phyloP scores from a whole-genome alignment of 208 protist species.

The Endotrypanum monterogeii region DNA sequence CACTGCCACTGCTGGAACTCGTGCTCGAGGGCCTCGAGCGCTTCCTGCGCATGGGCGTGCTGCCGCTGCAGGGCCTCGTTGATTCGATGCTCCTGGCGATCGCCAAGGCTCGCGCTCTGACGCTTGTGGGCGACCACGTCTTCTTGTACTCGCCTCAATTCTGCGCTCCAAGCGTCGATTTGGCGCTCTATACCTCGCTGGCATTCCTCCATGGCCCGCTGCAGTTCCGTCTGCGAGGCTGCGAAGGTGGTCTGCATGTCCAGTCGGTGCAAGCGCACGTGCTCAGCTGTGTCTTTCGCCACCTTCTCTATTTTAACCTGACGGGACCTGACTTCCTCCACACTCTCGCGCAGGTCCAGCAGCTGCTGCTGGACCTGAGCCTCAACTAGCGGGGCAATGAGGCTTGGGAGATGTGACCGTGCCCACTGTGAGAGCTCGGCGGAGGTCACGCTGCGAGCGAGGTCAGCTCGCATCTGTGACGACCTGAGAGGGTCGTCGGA shows the following conservation, averaged over 20 bases:
- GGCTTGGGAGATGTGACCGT: conserved; percentile 21
- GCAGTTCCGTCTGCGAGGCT: conserved; percentile 10
- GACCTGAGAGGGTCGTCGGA: not conserved
- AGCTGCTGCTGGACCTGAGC: conserved; percentile 37
- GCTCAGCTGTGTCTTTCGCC: conserved; percentile 26
- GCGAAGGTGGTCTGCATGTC: conserved; percentile 28
- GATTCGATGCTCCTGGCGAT: conserved; percentile 47
- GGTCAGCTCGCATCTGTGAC: conserved; percentile 7
- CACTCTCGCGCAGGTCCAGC: conserved; percentile 14
- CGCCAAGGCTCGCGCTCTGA: not conserved
- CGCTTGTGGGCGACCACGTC: conserved; percentile 36
- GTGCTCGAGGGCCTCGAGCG: conserved; percentile 38
- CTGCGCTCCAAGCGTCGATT: conserved; percentile 24
- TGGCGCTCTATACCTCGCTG: conserved; percentile 19
- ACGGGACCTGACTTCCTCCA: conserved; percentile 21
- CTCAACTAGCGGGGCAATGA: conserved; percentile 36
- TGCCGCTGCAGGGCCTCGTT: conserved; percentile 51
- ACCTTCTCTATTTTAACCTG: conserved; percentile 20
- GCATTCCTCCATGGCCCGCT: conserved; percentile 26
- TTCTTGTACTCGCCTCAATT: conserved; percentile 47
- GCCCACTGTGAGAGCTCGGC: conserved; percentile 37
- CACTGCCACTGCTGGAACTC: conserved; percentile 45
- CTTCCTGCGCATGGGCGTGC: conserved; percentile 45
- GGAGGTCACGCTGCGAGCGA: conserved; percentile 16
- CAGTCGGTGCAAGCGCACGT: conserved; percentile 22